Base-by-base conservation (phyloP, 352 stramenopile genomes). In the Phytophthora fragariae region DNA sequence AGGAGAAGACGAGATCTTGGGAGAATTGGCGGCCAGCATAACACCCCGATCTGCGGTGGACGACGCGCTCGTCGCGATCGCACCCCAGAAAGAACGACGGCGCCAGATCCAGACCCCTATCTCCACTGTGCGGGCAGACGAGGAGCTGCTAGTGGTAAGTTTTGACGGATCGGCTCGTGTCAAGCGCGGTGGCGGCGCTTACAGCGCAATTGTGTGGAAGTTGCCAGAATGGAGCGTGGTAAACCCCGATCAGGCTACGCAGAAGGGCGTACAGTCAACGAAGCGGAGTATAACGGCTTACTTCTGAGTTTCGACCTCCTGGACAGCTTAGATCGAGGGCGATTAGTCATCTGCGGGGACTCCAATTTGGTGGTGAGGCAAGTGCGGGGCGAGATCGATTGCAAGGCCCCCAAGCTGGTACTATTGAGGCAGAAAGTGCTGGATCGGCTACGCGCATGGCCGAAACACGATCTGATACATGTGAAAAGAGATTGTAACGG, bases 351-450 rank as follows among this genome's bases (percentile, higher is more conserved):
- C 10, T 58, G 11, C n/a, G 61, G 61, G 1, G 50, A 68, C 14
- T 68, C 49, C 4, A 61, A 68, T 8, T 1, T 54, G 19, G 50
- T 60, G 11, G 57, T 68, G 10, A 17, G 61, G 1, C 50, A 68
- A 8, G 24, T 68, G 1, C 61, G 61, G 14, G 61, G 61, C 0
- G 61, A 70, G 33, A 64, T 64, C 44, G 44, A 70, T 10, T 70
- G 54, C 12, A 70, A 63, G 5, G 54, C 63, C 0, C 54, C 62
- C 29, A 55, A 44, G 5, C 2, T 63, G 35, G 49, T 11, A 1
- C n/a, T 70, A 1, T 8, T 63, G 11, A 12, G 19, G 2, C 27
- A 70, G 52, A 62, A 63, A 8, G 24, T 31, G 7, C 11, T 62
- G 2, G 41, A 62, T 44, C n/a, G 5, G 3, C 41, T 70, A 2